phyloP scores from a whole-genome alignment of 768 basidiomycete genomes.

The Leccinellum albellum region DNA sequence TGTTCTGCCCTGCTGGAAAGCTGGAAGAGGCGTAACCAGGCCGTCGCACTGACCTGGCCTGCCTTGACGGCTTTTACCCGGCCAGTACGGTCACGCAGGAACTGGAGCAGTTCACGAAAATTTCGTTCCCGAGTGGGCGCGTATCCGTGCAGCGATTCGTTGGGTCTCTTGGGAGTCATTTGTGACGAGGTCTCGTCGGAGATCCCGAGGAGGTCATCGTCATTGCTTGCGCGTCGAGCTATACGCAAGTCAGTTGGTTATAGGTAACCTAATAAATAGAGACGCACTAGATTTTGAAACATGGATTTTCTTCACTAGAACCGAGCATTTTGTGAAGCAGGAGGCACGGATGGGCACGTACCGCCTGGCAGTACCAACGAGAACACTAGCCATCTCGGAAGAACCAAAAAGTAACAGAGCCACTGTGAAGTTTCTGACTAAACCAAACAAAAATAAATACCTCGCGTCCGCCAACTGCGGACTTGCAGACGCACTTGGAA shows the following conservation, averaged over 20 bases:
- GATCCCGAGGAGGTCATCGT: conserved; percentile 15
- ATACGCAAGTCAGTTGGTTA: not conserved
- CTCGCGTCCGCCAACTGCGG: no score
- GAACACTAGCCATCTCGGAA: conserved; percentile 13
- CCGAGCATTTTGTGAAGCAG: conserved; percentile 3
- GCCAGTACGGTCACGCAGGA: conserved; percentile 28
- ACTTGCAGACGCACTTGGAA: no score
- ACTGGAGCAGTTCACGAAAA: conserved; percentile 24
- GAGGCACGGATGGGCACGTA: conserved; percentile 1
- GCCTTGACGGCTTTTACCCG: conserved; percentile 26
- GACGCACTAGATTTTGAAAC: conserved; percentile 23
- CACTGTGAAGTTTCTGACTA: not conserved
- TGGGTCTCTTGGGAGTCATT: not conserved
- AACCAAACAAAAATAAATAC: conserved; percentile 7
- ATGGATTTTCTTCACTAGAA: conserved; percentile 14
- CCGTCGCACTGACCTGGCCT: conserved; percentile 40
- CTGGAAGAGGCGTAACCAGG: conserved; percentile 50
- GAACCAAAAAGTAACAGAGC: not conserved
- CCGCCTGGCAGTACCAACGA: conserved; percentile 12
- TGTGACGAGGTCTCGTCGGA: conserved; percentile 1
- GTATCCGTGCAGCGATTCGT: not conserved
- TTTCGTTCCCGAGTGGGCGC: conserved; percentile 16
- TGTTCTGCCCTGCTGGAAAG: conserved; percentile 49
- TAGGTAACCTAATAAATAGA: not conserved
- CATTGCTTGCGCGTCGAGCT: conserved; percentile 14